Conservation (phyloP, 2,329 filamentous ascomycete genomes). For the Colletotrichum scovillei region DNA sequence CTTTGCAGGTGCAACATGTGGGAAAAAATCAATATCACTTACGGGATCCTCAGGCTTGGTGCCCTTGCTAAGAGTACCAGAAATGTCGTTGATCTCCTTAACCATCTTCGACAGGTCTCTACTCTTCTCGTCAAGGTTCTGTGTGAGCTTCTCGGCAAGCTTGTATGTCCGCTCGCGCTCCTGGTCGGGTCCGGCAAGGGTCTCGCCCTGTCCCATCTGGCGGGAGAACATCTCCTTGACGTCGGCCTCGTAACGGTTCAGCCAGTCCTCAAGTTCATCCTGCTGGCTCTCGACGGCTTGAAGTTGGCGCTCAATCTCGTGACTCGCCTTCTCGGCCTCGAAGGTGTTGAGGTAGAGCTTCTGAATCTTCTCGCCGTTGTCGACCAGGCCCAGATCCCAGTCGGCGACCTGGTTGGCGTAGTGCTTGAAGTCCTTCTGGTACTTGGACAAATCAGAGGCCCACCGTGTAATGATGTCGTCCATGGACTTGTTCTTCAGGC, state of each 20-base stretch:
- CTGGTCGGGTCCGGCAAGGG: constrained; percentile 88
- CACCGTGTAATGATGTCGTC: constrained; percentile 98
- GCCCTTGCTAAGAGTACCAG: constrained; percentile 88
- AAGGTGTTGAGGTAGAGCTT: constrained; percentile 92
- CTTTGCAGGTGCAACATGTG: background rate
- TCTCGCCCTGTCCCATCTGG: constrained; percentile 80
- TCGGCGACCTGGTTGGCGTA: constrained; percentile 87
- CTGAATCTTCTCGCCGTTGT: constrained; percentile 95
- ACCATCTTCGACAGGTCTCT: constrained; percentile 96
- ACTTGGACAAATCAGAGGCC: constrained; percentile 94
- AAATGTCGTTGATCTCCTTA: constrained; percentile 95
- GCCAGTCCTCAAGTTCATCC: constrained; percentile 86
- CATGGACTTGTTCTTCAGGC: constrained; percentile 98
- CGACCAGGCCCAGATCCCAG: constrained; percentile 93
- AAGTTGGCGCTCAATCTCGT: constrained; percentile 93
- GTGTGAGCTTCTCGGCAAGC: constrained; percentile 91
- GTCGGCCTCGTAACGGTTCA: constrained; percentile 91
- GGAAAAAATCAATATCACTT: constrained; percentile 50
- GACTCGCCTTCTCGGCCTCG: constrained; percentile 91
- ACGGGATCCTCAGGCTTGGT: constrained; percentile 89
- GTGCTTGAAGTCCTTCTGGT: constrained; percentile 95
- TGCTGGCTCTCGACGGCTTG: constrained; percentile 92
- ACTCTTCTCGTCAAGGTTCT: constrained; percentile 92
- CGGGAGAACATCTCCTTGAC: constrained; percentile 89
- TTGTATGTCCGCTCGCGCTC: constrained; percentile 97